These are phyloP conservation scores for Trichoderma sp. DNA, from an alignment of 2,329 filamentous ascomycete genomes.

Conservation along the genomic window DNA sequence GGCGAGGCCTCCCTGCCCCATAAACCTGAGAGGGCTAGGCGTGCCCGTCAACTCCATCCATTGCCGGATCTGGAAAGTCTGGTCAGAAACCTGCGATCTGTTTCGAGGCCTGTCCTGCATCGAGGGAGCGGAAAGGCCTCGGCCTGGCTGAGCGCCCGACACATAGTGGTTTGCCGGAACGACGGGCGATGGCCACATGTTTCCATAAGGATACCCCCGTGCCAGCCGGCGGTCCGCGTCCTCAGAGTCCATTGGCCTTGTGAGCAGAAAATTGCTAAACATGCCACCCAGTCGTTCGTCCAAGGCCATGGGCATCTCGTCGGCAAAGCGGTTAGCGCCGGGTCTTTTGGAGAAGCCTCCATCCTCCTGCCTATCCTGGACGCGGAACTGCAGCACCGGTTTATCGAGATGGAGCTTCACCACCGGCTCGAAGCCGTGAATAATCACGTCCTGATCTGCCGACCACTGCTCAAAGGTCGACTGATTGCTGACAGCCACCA, in stretches of 20 bases:
- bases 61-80: slow-evolving; percentile 71
- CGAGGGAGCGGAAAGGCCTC: slow-evolving; percentile 32
- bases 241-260: slow-evolving; percentile 50
- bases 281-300: slow-evolving; percentile 51
- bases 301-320: slow-evolving; percentile 56
- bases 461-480: slow-evolving; percentile 65
- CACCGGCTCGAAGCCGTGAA: slow-evolving; percentile 71
- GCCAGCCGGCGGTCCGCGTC: slow-evolving; percentile 37
- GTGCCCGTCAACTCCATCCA: slow-evolving; percentile 68
- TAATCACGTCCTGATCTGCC: slow-evolving; percentile 63
- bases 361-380: slow-evolving; percentile 30
- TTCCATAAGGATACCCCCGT: slow-evolving; percentile 47
- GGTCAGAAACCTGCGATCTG: slow-evolving; percentile 64
- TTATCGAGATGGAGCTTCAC: slow-evolving; percentile 73
- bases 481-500: slow-evolving; percentile 65
- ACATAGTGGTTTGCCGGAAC: slow-evolving; percentile 66
- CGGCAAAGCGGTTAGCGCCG: slow-evolving; percentile 45
- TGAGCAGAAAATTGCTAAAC: slow-evolving; percentile 69
- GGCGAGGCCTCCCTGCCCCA: slow-evolving; percentile 34
- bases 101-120: slow-evolving; percentile 46
- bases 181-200: slow-evolving; percentile 74
- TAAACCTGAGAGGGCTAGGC: slow-evolving; percentile 32
- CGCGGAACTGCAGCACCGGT: slow-evolving; percentile 63
- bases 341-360: slow-evolving; percentile 30
- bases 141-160: slow-evolving; percentile 36